Evolutionary conservation across 257 asterid species (phyloP).

Genomic region (Solanum phureja): DNA sequence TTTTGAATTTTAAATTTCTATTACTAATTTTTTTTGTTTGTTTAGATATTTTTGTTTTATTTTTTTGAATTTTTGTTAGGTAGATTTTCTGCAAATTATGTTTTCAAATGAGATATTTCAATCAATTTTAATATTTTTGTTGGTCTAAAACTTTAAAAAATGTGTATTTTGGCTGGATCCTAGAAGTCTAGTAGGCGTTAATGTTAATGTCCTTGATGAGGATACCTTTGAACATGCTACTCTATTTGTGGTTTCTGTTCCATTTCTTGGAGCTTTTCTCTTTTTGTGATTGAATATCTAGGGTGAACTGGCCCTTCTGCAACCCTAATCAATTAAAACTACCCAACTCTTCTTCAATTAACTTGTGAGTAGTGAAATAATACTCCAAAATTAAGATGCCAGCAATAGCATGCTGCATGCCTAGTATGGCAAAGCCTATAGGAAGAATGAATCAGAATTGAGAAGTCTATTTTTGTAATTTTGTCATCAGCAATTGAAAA

Average conservation of each 20-base stretch:
- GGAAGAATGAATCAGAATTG: background rate
- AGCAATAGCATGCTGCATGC: background rate
- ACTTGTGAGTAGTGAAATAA: background rate
- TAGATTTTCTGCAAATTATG: background rate
- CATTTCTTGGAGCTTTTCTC: slow-evolving; percentile 2
- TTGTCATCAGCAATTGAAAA: slow-evolving; percentile 9
- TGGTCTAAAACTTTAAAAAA: background rate
- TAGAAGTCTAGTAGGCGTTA: background rate
- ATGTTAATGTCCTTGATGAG: background rate
- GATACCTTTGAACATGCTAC: background rate
- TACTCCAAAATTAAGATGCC: background rate
- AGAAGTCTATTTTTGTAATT: background rate
- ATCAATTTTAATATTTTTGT: background rate
- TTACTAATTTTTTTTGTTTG: background rate
- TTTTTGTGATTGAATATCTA: slow-evolving; percentile 7
- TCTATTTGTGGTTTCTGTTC: background rate
- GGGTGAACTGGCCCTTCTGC: background rate
- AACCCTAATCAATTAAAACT: background rate
- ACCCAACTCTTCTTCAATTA: background rate
- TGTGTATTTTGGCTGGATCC: background rate
- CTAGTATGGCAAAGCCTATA: background rate
- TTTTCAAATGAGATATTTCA: background rate
- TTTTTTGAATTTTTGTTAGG: background rate
- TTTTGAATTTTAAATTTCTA: background rate
- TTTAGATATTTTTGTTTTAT: background rate